Evolutionary conservation across 331 rosid species (phyloP).

Genomic region (Stylosanthes scabra): DNA sequence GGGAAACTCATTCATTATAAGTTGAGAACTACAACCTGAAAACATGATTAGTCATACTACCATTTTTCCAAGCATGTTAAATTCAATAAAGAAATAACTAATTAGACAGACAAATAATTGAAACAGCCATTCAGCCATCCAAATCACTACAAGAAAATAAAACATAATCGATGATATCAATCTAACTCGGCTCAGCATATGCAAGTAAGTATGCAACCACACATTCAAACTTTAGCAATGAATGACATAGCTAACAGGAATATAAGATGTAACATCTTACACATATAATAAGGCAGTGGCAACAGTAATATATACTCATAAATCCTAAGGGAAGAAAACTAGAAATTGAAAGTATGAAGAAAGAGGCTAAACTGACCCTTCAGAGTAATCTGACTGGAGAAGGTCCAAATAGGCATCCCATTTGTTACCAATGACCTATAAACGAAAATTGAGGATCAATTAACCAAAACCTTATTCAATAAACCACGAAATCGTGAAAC

Average conservation of each 20-base stretch:
- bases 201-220: no score
- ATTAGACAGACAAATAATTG: no score
- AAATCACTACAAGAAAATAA: no score
- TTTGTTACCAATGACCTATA: slow-evolving; percentile 92
- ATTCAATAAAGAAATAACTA: no score
- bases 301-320: not conserved
- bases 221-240: not conserved
- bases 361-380: slow-evolving; percentile 63
- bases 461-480: slow-evolving; percentile 25
- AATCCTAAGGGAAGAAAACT: not conserved
- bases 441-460: not conserved
- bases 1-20: not conserved
- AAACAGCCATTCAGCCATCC: no score
- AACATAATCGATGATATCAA: no score
- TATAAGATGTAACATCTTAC: no score
- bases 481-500: not conserved
- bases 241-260: not conserved
- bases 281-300: no score
- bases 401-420: slow-evolving; percentile 91
- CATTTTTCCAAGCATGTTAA: not conserved
- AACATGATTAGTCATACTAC: not conserved
- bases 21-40: not conserved
- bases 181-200: no score
- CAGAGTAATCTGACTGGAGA: slow-evolving; percentile 79
- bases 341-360: not conserved